Conservation (phyloP, 371 early-diverging fungal genomes). For the Mucor saturninus region DNA sequence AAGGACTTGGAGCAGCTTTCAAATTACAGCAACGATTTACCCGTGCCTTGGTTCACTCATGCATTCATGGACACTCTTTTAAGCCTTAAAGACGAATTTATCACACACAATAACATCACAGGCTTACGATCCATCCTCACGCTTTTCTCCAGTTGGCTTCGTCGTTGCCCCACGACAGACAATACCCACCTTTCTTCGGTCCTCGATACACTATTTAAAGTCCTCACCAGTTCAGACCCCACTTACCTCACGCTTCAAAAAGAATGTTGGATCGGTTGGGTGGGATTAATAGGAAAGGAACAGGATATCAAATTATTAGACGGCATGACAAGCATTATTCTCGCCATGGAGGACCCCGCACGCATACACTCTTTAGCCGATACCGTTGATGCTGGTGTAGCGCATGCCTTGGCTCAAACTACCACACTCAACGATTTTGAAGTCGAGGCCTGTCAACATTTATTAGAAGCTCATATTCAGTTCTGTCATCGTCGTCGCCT, state of each 20-base stretch:
- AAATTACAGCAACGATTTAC: slow-evolving; percentile 47
- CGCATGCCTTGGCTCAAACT: slow-evolving; percentile 46
- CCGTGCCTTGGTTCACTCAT: slow-evolving; percentile 50
- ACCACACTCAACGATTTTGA: slow-evolving; percentile 46
- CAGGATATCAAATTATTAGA: slow-evolving; percentile 29
- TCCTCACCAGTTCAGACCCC: too few species aligned
- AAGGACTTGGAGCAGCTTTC: slow-evolving; percentile 36
- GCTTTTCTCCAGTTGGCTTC: slow-evolving; percentile 43
- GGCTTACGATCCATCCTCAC: slow-evolving; percentile 22
- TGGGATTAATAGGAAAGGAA: slow-evolving; percentile 33
- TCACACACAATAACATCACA: neutral
- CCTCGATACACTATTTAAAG: slow-evolving; percentile 10
- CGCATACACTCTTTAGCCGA: slow-evolving; percentile 25
- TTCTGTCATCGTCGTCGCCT: slow-evolving; percentile 15
- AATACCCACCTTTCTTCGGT: slow-evolving; percentile 20
- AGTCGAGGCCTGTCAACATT: slow-evolving; percentile 28
- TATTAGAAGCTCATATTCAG: slow-evolving; percentile 31
- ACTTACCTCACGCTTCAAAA: slow-evolving; percentile 21
- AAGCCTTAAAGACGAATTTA: slow-evolving; percentile 16
- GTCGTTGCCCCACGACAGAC: slow-evolving; percentile 21
- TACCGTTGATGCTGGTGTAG: slow-evolving; percentile 45
- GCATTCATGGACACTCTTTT: slow-evolving; percentile 31
- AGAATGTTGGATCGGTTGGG: slow-evolving; percentile 46
- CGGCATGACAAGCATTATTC: slow-evolving; percentile 30
- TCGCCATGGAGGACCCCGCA: slow-evolving; percentile 1